A percentile compares a stretch with the other conserved stretches of the same genome.
Evolutionary conservation across 2,329 filamentous ascomycete species (phyloP).

Genomic region (Chaetomium sp.): DNA sequence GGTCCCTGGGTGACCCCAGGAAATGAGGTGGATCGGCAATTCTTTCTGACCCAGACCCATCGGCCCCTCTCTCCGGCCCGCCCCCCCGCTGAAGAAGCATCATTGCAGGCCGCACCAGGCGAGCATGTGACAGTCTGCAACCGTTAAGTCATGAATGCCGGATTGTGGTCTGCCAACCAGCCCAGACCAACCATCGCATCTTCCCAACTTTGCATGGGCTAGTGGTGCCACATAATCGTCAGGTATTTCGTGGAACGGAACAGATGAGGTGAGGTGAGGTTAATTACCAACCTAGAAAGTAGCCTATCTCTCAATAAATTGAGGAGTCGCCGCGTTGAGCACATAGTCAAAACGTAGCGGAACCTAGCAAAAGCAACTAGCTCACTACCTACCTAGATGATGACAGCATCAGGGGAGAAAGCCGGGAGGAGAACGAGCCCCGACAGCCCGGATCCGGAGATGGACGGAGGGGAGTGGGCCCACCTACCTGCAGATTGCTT

Average conservation of each 20-base stretch:
- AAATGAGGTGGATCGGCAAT: not conserved
- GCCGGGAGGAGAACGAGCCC: not conserved
- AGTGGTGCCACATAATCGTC: not conserved
- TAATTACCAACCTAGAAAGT: too few species aligned
- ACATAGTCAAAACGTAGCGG: not conserved
- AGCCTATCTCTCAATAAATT: too few species aligned
- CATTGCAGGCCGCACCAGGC: not conserved
- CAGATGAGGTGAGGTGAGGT: too few species aligned
- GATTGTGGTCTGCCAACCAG: not conserved
- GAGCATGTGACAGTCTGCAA: not conserved
- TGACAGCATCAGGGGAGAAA: not conserved
- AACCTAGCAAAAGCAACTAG: not conserved
- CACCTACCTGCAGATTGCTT: not conserved
- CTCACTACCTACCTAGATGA: not conserved
- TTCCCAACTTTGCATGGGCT: not conserved
- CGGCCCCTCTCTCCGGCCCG: conserved; percentile 3
- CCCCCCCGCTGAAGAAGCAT: not conserved
- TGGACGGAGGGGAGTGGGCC: not conserved
- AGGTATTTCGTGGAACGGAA: not conserved
- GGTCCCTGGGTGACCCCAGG: not conserved
- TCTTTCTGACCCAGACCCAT: not conserved
- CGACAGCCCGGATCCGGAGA: not conserved
- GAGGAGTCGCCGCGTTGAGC: not conserved
- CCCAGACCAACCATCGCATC: not conserved
- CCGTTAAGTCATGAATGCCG: not conserved